Conservation (phyloP, 2,329 filamentous ascomycete species). For the Trichoderma afroharzianum region DNA sequence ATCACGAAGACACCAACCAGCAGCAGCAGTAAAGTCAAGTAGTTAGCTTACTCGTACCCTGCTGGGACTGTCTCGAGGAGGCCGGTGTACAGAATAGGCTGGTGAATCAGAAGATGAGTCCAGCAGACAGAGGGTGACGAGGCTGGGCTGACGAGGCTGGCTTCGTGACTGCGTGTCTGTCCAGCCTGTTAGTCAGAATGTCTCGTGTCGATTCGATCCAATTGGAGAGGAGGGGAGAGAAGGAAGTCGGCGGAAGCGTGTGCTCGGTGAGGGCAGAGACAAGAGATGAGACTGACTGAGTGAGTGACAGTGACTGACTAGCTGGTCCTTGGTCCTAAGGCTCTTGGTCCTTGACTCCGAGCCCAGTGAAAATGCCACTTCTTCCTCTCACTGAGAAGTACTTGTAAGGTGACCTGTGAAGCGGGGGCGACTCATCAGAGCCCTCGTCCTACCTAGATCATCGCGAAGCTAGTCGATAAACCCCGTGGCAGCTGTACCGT, state of each 20-base stretch:
- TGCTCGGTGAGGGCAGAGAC: conserved; percentile 8
- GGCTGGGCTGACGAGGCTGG: not conserved
- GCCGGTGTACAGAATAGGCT: not conserved
- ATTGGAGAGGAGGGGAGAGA: not conserved
- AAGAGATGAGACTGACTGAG: not conserved
- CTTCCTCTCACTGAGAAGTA: not conserved
- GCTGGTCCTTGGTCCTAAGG: conserved; percentile 2
- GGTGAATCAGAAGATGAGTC: not conserved
- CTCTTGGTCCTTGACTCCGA: not conserved
- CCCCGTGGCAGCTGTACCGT: conserved; percentile 10
- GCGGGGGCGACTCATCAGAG: conserved; percentile 17
- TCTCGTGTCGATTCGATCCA: not conserved
- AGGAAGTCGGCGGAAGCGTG: not conserved
- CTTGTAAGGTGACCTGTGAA: conserved; percentile 2
- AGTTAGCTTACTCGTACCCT: not conserved
- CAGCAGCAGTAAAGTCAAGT: not conserved
- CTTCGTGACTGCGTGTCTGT: not conserved
- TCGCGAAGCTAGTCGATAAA: conserved; percentile 15
- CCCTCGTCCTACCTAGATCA: conserved; percentile 16
- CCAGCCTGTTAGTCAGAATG: conserved; percentile 6
- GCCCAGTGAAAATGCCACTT: not conserved
- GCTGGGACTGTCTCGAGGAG: not conserved
- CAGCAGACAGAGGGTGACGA: not conserved
- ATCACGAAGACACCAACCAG: not conserved
- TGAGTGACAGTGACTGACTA: not conserved